Conservation (phyloP, 306 rosid genomes). For the Prunus kanzakura region DNA sequence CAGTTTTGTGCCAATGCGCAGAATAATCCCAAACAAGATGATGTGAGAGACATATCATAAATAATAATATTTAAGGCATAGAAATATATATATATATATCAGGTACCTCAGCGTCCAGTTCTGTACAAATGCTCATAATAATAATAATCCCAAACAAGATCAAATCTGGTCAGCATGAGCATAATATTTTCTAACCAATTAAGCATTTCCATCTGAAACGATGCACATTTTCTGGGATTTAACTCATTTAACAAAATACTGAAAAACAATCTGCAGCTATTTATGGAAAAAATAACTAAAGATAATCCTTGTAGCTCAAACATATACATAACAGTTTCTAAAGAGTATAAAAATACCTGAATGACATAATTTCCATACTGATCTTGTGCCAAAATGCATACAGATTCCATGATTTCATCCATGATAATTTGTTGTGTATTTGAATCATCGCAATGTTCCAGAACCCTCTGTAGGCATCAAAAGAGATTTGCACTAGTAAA, state of each 20-base stretch:
- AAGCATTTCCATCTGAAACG: not conserved
- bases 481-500: slow-evolving; percentile 27
- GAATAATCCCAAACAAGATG: not conserved
- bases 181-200: not conserved
- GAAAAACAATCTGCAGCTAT: not conserved
- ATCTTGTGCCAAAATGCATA: slow-evolving; percentile 85
- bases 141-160: not conserved
- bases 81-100: too few species aligned
- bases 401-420: slow-evolving; percentile 94
- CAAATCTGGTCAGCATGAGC: not conserved
- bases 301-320: not conserved
- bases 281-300: not conserved
- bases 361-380: slow-evolving; percentile 97
- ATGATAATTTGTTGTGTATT: slow-evolving; percentile 75
- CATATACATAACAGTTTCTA: not conserved
- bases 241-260: not conserved
- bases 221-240: not conserved
- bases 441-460: slow-evolving; percentile 80
- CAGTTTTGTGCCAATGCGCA: not conserved
- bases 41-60: not conserved
- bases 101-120: not conserved
- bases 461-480: slow-evolving; percentile 76
- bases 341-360: slow-evolving; percentile 54
- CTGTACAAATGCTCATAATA: not conserved
- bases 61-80: too few species aligned